Base-by-base conservation (phyloP, 495 filamentous ascomycete species). In the Penicillium steckii region DNA sequence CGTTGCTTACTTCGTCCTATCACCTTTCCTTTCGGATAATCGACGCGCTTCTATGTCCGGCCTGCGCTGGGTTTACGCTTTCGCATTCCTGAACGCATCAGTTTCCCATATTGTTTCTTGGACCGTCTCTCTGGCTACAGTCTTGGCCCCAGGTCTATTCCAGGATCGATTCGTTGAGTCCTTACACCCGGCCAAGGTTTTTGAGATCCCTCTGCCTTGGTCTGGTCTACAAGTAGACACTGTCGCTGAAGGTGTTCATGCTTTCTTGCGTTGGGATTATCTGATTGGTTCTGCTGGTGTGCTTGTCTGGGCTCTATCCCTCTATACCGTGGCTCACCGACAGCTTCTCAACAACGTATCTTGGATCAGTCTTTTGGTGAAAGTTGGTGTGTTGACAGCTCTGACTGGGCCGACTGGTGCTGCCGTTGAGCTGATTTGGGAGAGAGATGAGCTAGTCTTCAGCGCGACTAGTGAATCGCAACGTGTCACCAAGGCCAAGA, bases 241-340 rank as follows among this genome's bases (percentile, higher is more conserved):
- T 5, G 61, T 85, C n/a, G 75, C 70, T 4, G 61, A 71, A 15
- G 74, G 84, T 8, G 73, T 78, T 8, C 74, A 74, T 44, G 66
- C 69, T 15, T 80, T 86, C 58, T 55, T 86, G 23, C 77, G 80
- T 38, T 86, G 79, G 71, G 84, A 87, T 49, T 69, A 83, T 18
- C 65, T 82, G 54, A 72, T 80, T 46, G 82, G 79, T 3, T 74
- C 75, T 7, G 47, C 56, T 5, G 74, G 80, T 1, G 54, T 84
- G 25, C 47, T 84, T 12, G 21, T 83, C 6, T 87, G 84, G 84
- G 76, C 80, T 2, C 46, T 76, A 9, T 73, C 70, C 7, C 53
- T 86, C 18, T 68, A 73, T 22, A 50, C 44, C 8, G 59, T 63
- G 37, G 70, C 71, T 5, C 68, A 80, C 52, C 48, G 66, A 32